Percentiles rank a stretch among this genome's conserved stretches.
Evolutionary conservation across 2,329 filamentous ascomycete species (phyloP).

Genomic region (Trichoderma koningiopsis): DNA sequence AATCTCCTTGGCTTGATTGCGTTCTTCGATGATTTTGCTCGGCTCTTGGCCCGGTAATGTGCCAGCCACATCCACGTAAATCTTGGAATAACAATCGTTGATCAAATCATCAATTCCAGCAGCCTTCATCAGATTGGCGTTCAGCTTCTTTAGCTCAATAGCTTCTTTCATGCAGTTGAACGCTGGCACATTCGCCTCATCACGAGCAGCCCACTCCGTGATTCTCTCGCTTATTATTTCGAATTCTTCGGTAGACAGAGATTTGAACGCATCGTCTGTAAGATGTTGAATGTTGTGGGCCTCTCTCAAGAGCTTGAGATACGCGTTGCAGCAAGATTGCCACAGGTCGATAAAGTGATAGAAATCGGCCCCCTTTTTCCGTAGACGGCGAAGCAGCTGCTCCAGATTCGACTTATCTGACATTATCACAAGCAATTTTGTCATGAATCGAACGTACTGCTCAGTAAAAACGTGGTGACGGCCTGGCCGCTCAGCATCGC

Average conservation of each 20-base stretch:
- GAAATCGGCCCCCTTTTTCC: constrained; percentile 78
- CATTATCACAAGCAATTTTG: constrained; percentile 71
- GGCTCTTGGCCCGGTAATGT: constrained; percentile 57
- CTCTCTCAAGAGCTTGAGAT: constrained; percentile 56
- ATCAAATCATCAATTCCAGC: constrained; percentile 90
- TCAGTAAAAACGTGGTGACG: constrained; percentile 91
- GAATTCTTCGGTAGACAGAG: constrained; percentile 56
- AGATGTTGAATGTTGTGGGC: constrained; percentile 49
- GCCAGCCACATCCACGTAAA: constrained; percentile 69
- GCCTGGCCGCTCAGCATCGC: constrained; percentile 79
- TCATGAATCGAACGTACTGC: constrained; percentile 82
- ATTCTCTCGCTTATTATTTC: constrained; percentile 59
- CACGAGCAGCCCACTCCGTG: constrained; percentile 54
- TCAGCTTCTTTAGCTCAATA: constrained; percentile 69
- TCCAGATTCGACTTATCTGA: constrained; percentile 77
- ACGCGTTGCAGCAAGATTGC: constrained; percentile 57
- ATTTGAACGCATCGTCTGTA: constrained; percentile 59
- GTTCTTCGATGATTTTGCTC: constrained; percentile 50
- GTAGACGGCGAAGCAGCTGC: constrained; percentile 73
- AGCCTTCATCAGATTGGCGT: constrained; percentile 83
- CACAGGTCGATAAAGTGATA: constrained; percentile 64
- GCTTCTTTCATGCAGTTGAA: constrained; percentile 60
- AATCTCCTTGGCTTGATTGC: constrained; percentile 46
- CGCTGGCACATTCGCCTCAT: constrained; percentile 44
- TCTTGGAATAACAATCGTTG: constrained; percentile 79